phyloP scores from a whole-genome alignment of 176 grass and related monocot species.

The Oryza meyeriana region DNA sequence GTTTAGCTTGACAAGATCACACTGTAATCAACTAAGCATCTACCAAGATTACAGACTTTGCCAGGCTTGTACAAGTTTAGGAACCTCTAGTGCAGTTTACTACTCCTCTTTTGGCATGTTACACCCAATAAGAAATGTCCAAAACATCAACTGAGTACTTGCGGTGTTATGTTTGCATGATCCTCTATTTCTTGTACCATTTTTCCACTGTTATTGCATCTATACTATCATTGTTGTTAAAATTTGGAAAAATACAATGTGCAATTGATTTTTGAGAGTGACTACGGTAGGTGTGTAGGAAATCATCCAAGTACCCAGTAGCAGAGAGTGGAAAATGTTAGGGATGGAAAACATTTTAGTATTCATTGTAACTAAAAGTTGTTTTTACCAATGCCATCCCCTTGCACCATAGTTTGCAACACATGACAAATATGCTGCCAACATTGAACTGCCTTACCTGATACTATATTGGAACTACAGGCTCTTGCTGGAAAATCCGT shows the following conservation, averaged over 20 bases:
- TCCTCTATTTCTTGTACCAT: not conserved
- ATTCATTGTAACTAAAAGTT: not conserved
- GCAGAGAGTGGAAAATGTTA: too few species aligned
- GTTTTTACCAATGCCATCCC: not conserved
- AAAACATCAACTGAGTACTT: constrained; percentile 10
- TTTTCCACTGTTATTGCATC: constrained; percentile 10
- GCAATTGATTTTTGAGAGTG: not conserved
- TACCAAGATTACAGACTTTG: not conserved
- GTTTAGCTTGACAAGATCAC: not conserved
- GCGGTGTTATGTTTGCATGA: not conserved
- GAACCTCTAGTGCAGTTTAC: not conserved
- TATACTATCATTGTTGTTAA: not conserved
- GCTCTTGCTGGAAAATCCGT: constrained; percentile 86
- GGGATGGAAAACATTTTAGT: too few species aligned
- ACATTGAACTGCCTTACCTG: constrained; percentile 22
- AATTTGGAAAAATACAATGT: constrained; percentile 19
- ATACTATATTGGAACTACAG: constrained; percentile 45
- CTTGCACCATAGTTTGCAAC: constrained; percentile 13
- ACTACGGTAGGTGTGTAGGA: not conserved
- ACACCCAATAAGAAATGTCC: not conserved
- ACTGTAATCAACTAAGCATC: not conserved
- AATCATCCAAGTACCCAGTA: too few species aligned
- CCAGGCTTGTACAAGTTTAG: not conserved
- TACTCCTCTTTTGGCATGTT: not conserved
- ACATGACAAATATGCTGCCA: constrained; percentile 15